Evolutionary conservation across 169 alveolate species (phyloP).

Genomic region (Blepharisma undulans): DNA sequence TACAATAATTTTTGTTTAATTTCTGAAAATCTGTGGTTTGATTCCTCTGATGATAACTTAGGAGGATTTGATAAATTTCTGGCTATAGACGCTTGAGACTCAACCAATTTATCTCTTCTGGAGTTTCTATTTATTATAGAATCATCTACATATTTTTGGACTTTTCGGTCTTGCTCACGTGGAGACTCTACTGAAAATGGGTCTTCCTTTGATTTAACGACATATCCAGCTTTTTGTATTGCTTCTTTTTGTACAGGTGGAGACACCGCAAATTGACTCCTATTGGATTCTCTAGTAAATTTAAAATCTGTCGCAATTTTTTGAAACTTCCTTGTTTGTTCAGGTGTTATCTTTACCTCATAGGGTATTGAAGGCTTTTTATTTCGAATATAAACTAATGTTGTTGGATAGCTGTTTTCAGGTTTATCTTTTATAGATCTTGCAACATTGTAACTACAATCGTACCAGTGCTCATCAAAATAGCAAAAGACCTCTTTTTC

Average conservation of each 20-base stretch:
- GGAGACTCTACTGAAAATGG: too few relatives aligned
- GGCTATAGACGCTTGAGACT: not conserved
- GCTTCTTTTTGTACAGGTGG: too few relatives aligned
- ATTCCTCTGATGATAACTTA: not conserved
- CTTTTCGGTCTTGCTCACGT: not conserved
- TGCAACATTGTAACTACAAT: not conserved
- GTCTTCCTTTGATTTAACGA: too few relatives aligned
- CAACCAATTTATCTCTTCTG: not conserved
- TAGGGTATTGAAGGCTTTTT: not conserved
- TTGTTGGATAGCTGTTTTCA: not conserved
- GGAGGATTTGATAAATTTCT: not conserved
- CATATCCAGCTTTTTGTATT: too few relatives aligned
- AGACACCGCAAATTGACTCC: too few relatives aligned
- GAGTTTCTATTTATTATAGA: not conserved
- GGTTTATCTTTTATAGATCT: not conserved
- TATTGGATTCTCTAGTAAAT: too few relatives aligned
- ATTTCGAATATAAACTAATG: not conserved
- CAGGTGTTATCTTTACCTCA: not conserved
- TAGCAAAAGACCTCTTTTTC: not conserved
- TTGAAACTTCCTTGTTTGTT: not conserved
- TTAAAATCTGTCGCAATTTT: too few relatives aligned
- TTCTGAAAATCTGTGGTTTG: too few relatives aligned
- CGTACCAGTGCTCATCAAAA: not conserved
- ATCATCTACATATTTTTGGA: not conserved
- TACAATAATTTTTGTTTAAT: too few relatives aligned